phyloP scores from a whole-genome alignment of 768 basidiomycete genomes.

The Termitomyces sp. region DNA sequence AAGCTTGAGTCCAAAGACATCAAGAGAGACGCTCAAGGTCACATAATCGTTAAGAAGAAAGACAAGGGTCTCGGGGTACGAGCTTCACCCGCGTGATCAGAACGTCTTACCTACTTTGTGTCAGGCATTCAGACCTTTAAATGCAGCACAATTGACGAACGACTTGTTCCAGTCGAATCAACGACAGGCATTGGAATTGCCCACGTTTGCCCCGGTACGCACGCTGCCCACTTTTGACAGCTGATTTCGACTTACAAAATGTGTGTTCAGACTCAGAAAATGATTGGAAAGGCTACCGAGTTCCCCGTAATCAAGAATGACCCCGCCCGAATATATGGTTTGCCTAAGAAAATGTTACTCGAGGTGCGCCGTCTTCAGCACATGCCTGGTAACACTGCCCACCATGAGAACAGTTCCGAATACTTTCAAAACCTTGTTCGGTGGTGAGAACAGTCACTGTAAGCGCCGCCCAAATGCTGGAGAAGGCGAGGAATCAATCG shows the following conservation, averaged over 20 bases:
- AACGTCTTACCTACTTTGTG: neutral
- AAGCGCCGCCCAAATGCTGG: constrained; percentile 47
- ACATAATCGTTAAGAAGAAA: constrained; percentile 14
- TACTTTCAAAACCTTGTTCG: constrained; percentile 68
- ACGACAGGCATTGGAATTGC: constrained; percentile 32
- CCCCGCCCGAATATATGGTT: constrained; percentile 62
- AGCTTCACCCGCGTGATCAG: neutral
- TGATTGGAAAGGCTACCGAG: constrained; percentile 42
- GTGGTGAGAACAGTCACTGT: constrained; percentile 71
- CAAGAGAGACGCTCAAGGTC: constrained; percentile 8
- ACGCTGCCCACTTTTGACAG: constrained; percentile 5
- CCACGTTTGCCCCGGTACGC: constrained; percentile 42
- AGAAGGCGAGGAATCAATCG: constrained; percentile 41
- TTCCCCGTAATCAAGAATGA: constrained; percentile 44
- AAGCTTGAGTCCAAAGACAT: constrained; percentile 1
- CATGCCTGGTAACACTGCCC: neutral
- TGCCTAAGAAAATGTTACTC: constrained; percentile 65
- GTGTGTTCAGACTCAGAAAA: constrained; percentile 19
- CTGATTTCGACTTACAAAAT: constrained; percentile 11
- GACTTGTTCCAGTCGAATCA: constrained; percentile 36
- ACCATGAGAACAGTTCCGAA: constrained; percentile 51
- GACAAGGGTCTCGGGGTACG: constrained; percentile 30
- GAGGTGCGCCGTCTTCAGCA: constrained; percentile 51
- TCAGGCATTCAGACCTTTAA: constrained; percentile 34
- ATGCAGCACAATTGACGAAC: constrained; percentile 37